Conservation (phyloP, 805 yeast species). For the Candida palmyrensis region DNA sequence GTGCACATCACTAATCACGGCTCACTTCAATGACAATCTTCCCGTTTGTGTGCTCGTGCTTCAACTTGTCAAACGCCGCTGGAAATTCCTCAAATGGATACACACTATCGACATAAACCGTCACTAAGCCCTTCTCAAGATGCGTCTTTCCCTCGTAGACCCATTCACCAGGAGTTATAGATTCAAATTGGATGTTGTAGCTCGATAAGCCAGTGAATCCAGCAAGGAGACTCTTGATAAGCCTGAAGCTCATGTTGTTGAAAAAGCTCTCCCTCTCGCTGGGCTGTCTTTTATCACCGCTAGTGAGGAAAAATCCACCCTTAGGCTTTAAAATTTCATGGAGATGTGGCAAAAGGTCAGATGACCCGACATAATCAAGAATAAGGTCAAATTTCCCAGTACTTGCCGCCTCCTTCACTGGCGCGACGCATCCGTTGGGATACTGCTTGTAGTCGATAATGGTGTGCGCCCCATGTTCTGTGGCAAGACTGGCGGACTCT, state of each 20-base stretch:
- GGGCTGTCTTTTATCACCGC: slow-evolving; percentile 48
- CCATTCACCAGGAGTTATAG: slow-evolving; percentile 11
- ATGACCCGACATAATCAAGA: slow-evolving; percentile 62
- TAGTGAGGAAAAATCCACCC: slow-evolving; percentile 45
- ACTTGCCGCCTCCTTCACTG: slow-evolving; percentile 9
- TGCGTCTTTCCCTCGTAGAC: slow-evolving; percentile 27
- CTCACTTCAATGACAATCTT: slow-evolving; percentile 54
- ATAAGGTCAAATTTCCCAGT: slow-evolving; percentile 50
- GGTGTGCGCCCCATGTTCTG: slow-evolving; percentile 49
- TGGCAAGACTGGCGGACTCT: slow-evolving; percentile 39
- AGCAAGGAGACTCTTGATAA: slow-evolving; percentile 2
- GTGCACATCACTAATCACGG: too few species aligned
- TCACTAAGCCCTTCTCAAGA: slow-evolving; percentile 40
- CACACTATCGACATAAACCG: slow-evolving; percentile 50
- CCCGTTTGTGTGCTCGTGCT: slow-evolving; percentile 52
- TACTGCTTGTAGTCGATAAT: slow-evolving; percentile 53
- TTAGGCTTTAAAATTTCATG: slow-evolving; percentile 41
- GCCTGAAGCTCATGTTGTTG: slow-evolving; percentile 4
- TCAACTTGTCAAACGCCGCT: slow-evolving; percentile 46
- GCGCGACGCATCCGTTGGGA: slow-evolving; percentile 9
- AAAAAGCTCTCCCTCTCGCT: slow-evolving; percentile 13
- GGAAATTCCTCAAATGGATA: slow-evolving; percentile 43
- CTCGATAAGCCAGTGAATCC: slow-evolving; percentile 13
- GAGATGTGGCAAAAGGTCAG: slow-evolving; percentile 40
- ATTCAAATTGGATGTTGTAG: slow-evolving; percentile 23